Evolutionary conservation across 106 monocot species (phyloP), one percentile per base, ranked within the genome.

Genomic region (Platanthera guangdongensis): DNA sequence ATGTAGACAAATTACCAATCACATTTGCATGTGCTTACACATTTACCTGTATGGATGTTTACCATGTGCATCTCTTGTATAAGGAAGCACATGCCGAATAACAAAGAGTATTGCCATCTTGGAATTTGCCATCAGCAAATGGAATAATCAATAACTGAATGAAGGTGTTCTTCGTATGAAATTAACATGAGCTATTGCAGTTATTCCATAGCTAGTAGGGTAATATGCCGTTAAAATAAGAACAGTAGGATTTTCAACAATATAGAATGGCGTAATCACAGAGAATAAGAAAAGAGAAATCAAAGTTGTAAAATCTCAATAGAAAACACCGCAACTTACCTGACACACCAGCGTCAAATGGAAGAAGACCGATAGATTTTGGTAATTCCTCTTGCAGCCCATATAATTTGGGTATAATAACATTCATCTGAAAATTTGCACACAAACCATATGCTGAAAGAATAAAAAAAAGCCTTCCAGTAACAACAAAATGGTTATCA

Each of bases 301-400:
- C 9, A 12, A 32, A 32, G 46, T 14, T 68, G 71, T 16, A 47
- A 2, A 50, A 72, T 21, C 19, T 72, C 10, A 51, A 72, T 72
- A 46, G 5, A 13, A 50, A 12, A 11, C 49, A 18, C 15, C 18
- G n/a, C 50, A 4, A 15, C 52, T 84, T 78, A 97, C 96, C 96
- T 89, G 92, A 77, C 73, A 99, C 79, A 63, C 94, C 97, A 81
- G 86, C 88, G 84, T 94, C 97, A 87, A 99, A 99, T 64, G 94
- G 76, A 76, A 99, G 92, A 10, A 99, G 88, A 8, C 90, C 92
- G 79, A 99, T 90, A 45, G 91, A 84, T 83, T 90, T 94, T 13
- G 97, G 97, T 60, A 99, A 78, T 68, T 86, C 81, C 79, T 99
- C 97, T 86, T 99, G 97, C 73, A 99, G 77, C 51, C 85, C 91